phyloP scores from a whole-genome alignment of 495 filamentous ascomycete genomes.

The Darksidea phi region DNA sequence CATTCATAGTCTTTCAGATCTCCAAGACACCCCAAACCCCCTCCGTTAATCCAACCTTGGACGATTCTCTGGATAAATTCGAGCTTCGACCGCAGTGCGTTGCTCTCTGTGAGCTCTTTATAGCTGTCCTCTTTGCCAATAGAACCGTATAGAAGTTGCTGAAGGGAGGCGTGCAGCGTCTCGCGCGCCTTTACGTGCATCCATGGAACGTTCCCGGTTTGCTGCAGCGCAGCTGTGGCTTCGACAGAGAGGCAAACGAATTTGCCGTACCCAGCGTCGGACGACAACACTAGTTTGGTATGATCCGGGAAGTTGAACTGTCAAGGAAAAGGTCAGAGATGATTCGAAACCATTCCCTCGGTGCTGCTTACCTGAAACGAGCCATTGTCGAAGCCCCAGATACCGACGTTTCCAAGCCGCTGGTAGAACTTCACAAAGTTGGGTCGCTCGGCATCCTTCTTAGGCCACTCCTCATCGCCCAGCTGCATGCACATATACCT shows the following conservation, averaged over 20 bases:
- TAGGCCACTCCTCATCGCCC: constrained; percentile 49
- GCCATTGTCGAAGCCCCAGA: constrained; percentile 87
- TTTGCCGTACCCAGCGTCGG: constrained; percentile 72
- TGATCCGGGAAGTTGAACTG: constrained; percentile 97
- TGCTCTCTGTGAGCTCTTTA: constrained; percentile 67
- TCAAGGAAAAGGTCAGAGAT: constrained; percentile 12
- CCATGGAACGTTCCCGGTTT: constrained; percentile 63
- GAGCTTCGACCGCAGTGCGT: constrained; percentile 77
- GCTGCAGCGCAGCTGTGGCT: constrained; percentile 61
- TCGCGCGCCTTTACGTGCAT: constrained; percentile 62
- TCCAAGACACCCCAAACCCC: constrained; percentile 62
- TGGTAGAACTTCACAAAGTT: constrained; percentile 83
- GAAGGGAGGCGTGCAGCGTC: constrained; percentile 60
- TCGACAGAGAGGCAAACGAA: constrained; percentile 78
- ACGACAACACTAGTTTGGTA: constrained; percentile 83
- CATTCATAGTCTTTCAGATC: constrained; percentile 59
- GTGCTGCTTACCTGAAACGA: constrained; percentile 65
- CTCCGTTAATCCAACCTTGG: constrained; percentile 69
- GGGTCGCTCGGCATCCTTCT: constrained; percentile 39
- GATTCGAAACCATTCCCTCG: not conserved
- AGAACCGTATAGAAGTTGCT: constrained; percentile 50
- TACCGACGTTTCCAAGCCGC: constrained; percentile 78
- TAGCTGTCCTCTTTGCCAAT: constrained; percentile 42
- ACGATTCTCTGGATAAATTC: constrained; percentile 69
- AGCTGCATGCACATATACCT: constrained; percentile 82